phyloP scores from a whole-genome alignment of 2,329 filamentous ascomycete genomes.

The Aspergillus versicolor region DNA sequence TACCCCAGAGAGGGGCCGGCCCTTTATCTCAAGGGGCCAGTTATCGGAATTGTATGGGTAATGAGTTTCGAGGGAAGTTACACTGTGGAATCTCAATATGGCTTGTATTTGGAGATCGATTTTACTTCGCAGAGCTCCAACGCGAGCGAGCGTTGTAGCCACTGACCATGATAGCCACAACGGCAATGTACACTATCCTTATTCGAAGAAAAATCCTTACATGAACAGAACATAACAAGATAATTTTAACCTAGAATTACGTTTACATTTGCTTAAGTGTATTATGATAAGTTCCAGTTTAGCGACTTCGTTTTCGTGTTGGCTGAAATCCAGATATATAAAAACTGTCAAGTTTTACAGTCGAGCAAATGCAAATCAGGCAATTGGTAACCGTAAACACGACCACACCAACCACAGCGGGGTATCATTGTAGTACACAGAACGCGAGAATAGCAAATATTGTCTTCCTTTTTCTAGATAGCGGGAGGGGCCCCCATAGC shows the following conservation, averaged over 20 bases:
- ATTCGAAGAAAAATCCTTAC: conserved; percentile 5
- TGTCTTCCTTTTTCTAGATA: conserved; percentile 12
- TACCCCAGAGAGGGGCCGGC: conserved; percentile 33
- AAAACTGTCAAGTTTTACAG: neutral
- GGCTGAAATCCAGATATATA: neutral
- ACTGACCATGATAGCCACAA: neutral
- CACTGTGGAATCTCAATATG: neutral
- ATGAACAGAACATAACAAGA: neutral
- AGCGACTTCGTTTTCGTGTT: neutral
- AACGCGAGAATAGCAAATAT: neutral
- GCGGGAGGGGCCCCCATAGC: conserved; percentile 45
- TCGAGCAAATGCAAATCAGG: neutral
- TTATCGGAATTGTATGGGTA: conserved; percentile 26
- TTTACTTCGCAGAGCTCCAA: neutral
- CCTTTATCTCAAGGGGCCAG: conserved; percentile 22
- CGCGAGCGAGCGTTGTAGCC: neutral
- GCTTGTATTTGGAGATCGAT: neutral
- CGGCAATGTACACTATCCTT: conserved; percentile 12
- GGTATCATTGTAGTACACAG: conserved; percentile 6
- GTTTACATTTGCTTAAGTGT: neutral
- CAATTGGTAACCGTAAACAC: neutral
- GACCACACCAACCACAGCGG: neutral
- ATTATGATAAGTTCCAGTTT: neutral
- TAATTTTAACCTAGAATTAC: neutral
- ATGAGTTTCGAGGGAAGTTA: neutral